Evolutionary conservation across 2,329 filamentous ascomycete genomes (phyloP), one percentile per base, ranked within the genome.

Genomic region (Claviceps arundinis): DNA sequence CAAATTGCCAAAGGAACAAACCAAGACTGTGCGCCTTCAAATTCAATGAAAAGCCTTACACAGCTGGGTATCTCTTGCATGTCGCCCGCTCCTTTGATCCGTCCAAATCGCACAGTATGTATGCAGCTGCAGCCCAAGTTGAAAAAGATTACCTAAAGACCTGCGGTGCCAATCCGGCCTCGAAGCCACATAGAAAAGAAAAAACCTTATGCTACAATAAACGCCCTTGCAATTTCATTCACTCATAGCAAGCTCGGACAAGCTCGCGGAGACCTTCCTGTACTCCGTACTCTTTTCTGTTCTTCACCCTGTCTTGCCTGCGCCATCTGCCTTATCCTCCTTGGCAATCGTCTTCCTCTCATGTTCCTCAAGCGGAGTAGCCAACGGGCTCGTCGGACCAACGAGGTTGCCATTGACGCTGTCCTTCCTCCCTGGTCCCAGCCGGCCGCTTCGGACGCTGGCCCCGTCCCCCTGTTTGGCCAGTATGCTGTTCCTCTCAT

Each of bases 401-500:
- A 76, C 79, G 56, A 89, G 83, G 65, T 86, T 91, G 26, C 87
- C 85, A 55, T 75, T 85, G 51, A 91, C 80, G 67, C 89, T 95
- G 64, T 95, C 89, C 48, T 87, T 84, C 56, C 88, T 78, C 2
- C 79, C 81, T 65, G 95, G 90, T 0, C 87, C 86, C 3, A 87
- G 65, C 1, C 85, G 70, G 0, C 87, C 88, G 64, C 88, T 95
- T 51, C 87, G 78, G 34, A 94, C 73, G 62, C 89, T 95, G 9
- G 82, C 81, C 1, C 80, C 86, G 58, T 95, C 88, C 5, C 76
- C 80, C 47, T 75, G 73, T 54, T 81, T 80, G 30, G 85, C 80
- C 62, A 95, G 91, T 56, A 85, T 79, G 67, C 87, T 94, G 64
- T 85, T 91, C 48, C 90, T 77, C 61, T 95, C 90, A 53, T 84